Evolutionary conservation across 1,139 yeast genomes (phyloP), one percentile per base, ranked within the genome.

Genomic region (Hansenula lynferdii): DNA sequence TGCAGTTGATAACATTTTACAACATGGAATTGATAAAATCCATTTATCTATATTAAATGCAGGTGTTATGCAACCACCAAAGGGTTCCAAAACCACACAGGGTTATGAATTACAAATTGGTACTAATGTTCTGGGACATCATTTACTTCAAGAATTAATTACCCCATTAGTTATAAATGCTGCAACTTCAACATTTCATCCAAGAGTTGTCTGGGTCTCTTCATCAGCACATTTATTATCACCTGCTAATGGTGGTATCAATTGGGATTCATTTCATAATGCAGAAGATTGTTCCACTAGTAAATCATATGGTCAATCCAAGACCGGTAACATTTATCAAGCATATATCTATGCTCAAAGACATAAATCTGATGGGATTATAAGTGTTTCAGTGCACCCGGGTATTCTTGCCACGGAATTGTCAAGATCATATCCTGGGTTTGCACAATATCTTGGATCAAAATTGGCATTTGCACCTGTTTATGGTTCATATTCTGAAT

Each of bases 21-120:
- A 43, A 25, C 43, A 48, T 52, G 49, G 53, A 28, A 36, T n/a
- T n/a, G n/a, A 49, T 5, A 50, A 64, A 14, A 44, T 74, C 24
- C 72, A 72, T 45, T 59, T 70, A 11, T 62, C 72, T n/a, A 63
- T 74, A 34, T 71, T 72, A 47, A 73, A 75, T 56, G 80, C 80
- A 1, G 78, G 81, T 31, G 64, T 75, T 14, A 72, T 69, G 70
- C 54, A 58, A 15, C 69, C 74, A 2, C 64, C 66, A 10, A 50
- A 51, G n/a, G 63, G 63, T 12, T 47, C 64, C 1, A 47, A 51
- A 15, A 62, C 75, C 8, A 51, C 47, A 8, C 74, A 69, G 49
- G 77, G 75, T 1, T 60, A 58, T 42, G 77, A 74, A 39, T 52
- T 65, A 26, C 73, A 69, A 50, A 61, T 72, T 39, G 79, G 77